phyloP scores from a whole-genome alignment of 257 asterid genomes.

The Petunia secreta region DNA sequence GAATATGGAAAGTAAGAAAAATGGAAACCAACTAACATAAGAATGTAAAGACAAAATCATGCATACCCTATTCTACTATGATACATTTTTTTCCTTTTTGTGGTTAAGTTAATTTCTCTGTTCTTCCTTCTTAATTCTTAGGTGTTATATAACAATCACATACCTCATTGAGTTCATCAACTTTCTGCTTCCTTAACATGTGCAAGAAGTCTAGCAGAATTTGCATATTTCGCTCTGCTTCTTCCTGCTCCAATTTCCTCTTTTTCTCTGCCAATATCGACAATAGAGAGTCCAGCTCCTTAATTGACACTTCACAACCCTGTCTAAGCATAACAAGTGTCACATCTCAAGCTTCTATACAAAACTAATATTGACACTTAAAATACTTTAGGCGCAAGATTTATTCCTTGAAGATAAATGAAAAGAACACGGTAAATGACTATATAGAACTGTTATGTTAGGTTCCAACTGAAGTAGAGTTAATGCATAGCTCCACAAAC shows the following conservation, averaged over 20 bases:
- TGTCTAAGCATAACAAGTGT: slow-evolving; percentile 56
- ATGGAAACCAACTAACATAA: not conserved
- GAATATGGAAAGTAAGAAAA: not conserved
- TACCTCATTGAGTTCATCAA: slow-evolving; percentile 73
- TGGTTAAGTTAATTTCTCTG: not conserved
- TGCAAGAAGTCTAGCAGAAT: slow-evolving; percentile 71
- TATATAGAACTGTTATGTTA: not conserved
- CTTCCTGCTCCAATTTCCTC: slow-evolving; percentile 81
- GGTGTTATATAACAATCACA: slow-evolving; percentile 29
- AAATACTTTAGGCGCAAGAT: not conserved
- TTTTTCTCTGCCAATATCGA: slow-evolving; percentile 66
- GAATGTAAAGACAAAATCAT: not conserved
- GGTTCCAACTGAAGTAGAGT: not conserved
- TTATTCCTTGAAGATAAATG: not conserved
- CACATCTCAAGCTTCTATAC: slow-evolving; percentile 40
- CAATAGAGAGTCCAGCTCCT: slow-evolving; percentile 66
- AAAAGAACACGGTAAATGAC: not conserved
- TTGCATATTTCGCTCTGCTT: slow-evolving; percentile 84
- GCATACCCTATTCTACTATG: slow-evolving; percentile 4
- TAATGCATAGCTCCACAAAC: not conserved
- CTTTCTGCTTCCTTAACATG: slow-evolving; percentile 66
- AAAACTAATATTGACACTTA: slow-evolving; percentile 6
- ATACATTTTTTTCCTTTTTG: not conserved
- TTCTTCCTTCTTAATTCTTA: not conserved
- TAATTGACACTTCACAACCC: slow-evolving; percentile 79